A percentile compares a stretch with the other conserved stretches of the same genome.
phyloP scores from a whole-genome alignment of 164 flowering plant genomes.

The Nymphaea colorata region DNA sequence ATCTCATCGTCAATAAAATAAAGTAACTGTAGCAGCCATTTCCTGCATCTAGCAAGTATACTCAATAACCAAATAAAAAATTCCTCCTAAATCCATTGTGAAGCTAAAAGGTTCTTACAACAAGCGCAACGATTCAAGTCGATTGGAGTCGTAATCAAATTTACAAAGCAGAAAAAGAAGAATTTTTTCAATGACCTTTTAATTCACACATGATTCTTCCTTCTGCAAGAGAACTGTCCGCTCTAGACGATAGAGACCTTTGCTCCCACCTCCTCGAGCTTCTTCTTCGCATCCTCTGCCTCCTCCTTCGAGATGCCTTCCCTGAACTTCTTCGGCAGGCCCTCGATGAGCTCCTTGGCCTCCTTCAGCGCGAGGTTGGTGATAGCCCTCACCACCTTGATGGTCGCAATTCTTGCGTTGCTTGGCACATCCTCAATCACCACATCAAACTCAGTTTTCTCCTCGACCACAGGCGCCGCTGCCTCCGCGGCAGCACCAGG shows the following conservation, averaged over 20 bases:
- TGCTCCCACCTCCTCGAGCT: conserved; percentile 93
- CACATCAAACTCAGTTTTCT: conserved; percentile 97
- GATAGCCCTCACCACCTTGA: conserved; percentile 79
- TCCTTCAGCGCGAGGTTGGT: conserved; percentile 88
- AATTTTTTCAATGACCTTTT: too few relatives aligned
- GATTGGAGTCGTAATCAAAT: too few relatives aligned
- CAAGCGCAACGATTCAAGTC: too few relatives aligned
- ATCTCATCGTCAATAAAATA: too few relatives aligned
- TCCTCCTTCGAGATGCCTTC: conserved; percentile 79
- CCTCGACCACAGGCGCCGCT: conserved; percentile 55
- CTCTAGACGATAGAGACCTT: conserved; percentile 45
- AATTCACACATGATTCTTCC: not conserved
- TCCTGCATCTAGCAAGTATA: too few relatives aligned
- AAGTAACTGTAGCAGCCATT: too few relatives aligned
- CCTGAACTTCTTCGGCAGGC: conserved; percentile 87
- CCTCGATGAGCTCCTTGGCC: conserved; percentile 93
- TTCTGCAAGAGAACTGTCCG: not conserved
- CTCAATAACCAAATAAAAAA: too few relatives aligned
- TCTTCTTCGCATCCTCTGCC: conserved; percentile 90
- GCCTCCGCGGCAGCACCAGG: conserved; percentile 28
- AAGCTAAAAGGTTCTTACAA: too few relatives aligned
- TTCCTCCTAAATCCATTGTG: too few relatives aligned
- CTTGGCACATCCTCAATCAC: conserved; percentile 85
- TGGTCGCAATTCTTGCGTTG: conserved; percentile 70
- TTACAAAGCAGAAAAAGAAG: too few relatives aligned